Evolutionary conservation across 371 early-diverging fungal species (phyloP), one percentile per base, ranked within the genome.

Genomic region (Apophysomyces elegans): DNA sequence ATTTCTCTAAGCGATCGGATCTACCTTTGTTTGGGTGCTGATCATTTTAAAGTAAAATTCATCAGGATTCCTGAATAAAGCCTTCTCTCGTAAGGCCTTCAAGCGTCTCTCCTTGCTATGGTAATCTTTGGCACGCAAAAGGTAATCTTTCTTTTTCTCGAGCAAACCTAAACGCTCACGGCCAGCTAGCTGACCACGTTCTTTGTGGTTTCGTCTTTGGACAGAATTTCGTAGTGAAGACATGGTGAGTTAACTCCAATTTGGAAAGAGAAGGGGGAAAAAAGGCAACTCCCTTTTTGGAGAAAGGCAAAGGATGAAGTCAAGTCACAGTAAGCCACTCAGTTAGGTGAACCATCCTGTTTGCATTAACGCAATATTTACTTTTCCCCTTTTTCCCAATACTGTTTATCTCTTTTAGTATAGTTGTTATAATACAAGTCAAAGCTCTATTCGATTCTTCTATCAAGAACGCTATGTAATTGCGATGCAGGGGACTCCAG

Each of bases 41-140:
- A 96, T 87, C 99, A 98, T 98, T 75, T 90, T 94, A 76, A 93
- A 95, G 84, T 98, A 97, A 76, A 98, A 98, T 84, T 98, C 99
- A 80, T 98, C 99, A 7, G 94, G 95, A 85, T 98, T 98, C 65
- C 91, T 82, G 64, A 87, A 83, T 37, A 88, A 75, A 4, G 99
- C 99, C 76, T 94, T 95, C 69, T 93, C 89, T 50, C 88, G 81
- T 77, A 98, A 83, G 18, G 88, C 86, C 78, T 91, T 92, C 61
- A 98, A 81, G 46, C 88, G 83, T 44, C 90, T 84, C 78, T 96
- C 89, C 76, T 98, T 97, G 41, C 73, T 74, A 76, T 94, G 92
- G 76, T 86, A 96, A 81, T 98, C 95, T 71, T 80, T 84, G 37
- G 99, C 97, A 84, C 99, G 96, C 56, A 95, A 86, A 37, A 93